Conservation (phyloP, 2,329 filamentous ascomycete genomes). For the Beauveria rudraprayagi region DNA sequence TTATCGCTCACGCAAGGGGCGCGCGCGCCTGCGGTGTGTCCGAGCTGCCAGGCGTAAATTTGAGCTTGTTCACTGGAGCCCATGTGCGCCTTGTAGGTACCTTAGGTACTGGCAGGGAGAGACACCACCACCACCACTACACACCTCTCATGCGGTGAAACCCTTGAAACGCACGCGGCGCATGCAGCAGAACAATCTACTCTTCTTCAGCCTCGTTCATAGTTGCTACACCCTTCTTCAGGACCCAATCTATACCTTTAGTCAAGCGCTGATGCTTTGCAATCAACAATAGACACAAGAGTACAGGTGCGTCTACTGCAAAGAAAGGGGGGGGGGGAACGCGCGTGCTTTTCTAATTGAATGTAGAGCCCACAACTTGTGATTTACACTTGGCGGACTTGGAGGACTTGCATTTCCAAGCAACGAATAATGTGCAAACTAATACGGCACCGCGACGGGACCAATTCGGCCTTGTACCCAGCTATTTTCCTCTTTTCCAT, state of each 20-base stretch:
- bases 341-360: too few relatives aligned
- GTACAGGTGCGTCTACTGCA: not conserved
- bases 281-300: not conserved
- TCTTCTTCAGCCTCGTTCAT: not conserved
- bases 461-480: too few relatives aligned
- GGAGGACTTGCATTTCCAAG: too few relatives aligned
- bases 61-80: slow-evolving; percentile 8
- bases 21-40: not conserved
- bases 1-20: not conserved
- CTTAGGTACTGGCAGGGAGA: not conserved
- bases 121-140: not conserved
- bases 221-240: too few relatives aligned
- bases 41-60: slow-evolving; percentile 3
- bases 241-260: not conserved
- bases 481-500: too few relatives aligned
- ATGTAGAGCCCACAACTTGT: too few relatives aligned
- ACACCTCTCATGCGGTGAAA: not conserved
- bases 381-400: too few relatives aligned
- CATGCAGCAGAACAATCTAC: not conserved
- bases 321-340: too few relatives aligned
- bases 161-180: not conserved
- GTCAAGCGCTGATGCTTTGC: not conserved
- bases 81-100: not conserved
- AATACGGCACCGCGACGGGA: too few relatives aligned
- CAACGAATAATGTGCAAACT: too few relatives aligned